A percentile compares a stretch with the other conserved stretches of the same genome.
phyloP scores from a whole-genome alignment of 306 rosid genomes.

The cucumber (Cucumis sativus) region DNA sequence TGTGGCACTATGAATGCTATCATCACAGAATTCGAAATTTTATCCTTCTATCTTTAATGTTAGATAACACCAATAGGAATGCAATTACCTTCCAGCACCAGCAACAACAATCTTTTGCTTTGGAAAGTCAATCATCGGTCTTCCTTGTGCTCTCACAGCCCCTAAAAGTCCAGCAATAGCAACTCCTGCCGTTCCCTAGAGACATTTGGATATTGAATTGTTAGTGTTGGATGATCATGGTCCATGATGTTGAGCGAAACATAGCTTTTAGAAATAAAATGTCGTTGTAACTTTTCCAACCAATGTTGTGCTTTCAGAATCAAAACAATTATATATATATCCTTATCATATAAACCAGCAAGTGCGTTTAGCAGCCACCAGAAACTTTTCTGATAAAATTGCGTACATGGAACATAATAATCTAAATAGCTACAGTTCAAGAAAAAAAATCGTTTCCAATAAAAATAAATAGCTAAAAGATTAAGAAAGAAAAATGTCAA shows the following conservation, averaged over 20 bases:
- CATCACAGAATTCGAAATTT: not conserved
- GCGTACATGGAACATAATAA: not conserved
- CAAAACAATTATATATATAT: not conserved
- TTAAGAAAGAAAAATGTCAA: not conserved
- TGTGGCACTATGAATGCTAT: not conserved
- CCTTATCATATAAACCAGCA: not conserved
- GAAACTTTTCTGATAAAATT: not conserved
- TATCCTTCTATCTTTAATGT: not conserved
- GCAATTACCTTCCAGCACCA: conserved; percentile 95
- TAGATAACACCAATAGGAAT: not conserved
- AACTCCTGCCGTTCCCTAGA: conserved; percentile 97
- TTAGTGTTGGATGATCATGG: not conserved
- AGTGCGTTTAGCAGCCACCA: not conserved
- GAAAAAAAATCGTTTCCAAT: not conserved
- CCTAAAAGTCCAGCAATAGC: conserved; percentile 98
- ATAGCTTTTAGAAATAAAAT: not conserved
- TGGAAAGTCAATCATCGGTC: conserved; percentile 96
- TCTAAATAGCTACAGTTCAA: not conserved
- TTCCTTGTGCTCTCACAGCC: conserved; percentile 98
- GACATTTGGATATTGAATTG: conserved; percentile 12
- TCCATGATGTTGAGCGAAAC: not conserved
- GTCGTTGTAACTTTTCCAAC: not conserved
- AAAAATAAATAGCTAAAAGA: not conserved
- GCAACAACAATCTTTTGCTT: conserved; percentile 98
- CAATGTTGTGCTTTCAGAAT: not conserved